These are phyloP conservation scores for Shiraia bambusicola DNA, from an alignment of 2,329 filamentous ascomycete genomes.

Conservation along the genomic window DNA sequence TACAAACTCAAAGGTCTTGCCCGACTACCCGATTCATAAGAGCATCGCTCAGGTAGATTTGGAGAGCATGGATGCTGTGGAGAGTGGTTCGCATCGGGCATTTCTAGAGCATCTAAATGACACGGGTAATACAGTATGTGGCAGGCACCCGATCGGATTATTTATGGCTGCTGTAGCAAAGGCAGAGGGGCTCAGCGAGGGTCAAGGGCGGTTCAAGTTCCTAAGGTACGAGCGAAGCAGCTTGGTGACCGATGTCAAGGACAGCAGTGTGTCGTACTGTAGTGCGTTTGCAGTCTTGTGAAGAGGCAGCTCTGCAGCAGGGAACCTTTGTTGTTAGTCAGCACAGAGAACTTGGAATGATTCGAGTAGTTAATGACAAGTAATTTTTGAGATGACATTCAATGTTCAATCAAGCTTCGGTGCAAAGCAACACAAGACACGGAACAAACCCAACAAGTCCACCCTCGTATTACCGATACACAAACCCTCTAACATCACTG, in stretches of 20 bases:
- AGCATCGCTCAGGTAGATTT: constrained; percentile 80
- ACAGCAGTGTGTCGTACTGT: constrained; percentile 93
- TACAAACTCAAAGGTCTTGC: constrained; percentile 48
- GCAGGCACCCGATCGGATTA: constrained; percentile 90
- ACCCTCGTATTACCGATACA: no score
- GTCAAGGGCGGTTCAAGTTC: constrained; percentile 67
- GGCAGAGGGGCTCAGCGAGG: constrained; percentile 51
- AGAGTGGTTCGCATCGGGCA: constrained; percentile 68
- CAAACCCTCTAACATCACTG: no score
- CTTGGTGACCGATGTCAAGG: constrained; percentile 64
- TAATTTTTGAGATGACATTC: no score
- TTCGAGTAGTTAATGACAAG: no score
- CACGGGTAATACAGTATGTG: constrained; percentile 91
- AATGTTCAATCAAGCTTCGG: no score
- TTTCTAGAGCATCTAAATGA: constrained; percentile 70
- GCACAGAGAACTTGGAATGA: no score
- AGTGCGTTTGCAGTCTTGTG: constrained; percentile 76
- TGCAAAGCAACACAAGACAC: no score
- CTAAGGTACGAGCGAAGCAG: constrained; percentile 85
- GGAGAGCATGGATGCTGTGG: constrained; percentile 80
- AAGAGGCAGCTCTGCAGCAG: no score
- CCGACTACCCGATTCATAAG: constrained; percentile 69
- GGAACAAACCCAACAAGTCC: no score
- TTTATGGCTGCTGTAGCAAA: constrained; percentile 84
- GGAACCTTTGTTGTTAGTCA: no score